Conservation (phyloP, 805 yeast genomes). For the Tetrapisispora taiwanensis region DNA sequence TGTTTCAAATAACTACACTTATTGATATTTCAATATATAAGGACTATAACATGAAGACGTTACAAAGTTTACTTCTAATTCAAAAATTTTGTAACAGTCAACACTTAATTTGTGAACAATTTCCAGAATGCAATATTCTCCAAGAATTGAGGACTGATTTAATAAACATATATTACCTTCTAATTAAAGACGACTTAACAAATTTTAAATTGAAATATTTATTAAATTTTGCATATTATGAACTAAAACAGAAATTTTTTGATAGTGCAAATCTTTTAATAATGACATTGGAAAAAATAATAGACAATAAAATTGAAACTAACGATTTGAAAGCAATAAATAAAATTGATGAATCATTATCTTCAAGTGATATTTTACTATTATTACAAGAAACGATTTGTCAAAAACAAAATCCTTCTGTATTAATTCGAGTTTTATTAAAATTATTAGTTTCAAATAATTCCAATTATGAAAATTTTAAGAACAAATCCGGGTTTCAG, state of each 20-base stretch:
- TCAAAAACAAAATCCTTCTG: slow-evolving; percentile 11
- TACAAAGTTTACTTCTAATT: slow-evolving; percentile 43
- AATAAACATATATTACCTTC: slow-evolving; percentile 13
- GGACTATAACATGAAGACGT: slow-evolving; percentile 41
- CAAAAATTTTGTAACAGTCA: slow-evolving; percentile 25
- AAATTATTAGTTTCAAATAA: slow-evolving; percentile 41
- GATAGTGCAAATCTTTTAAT: slow-evolving; percentile 25
- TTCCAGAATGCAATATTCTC: slow-evolving; percentile 29
- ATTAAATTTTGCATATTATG: slow-evolving; percentile 42
- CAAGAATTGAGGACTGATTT: slow-evolving; percentile 29
- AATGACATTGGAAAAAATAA: slow-evolving; percentile 19
- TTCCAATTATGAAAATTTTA: slow-evolving; percentile 39
- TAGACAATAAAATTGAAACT: slow-evolving; percentile 32
- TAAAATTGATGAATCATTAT: slow-evolving; percentile 40
- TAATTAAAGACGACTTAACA: slow-evolving; percentile 40
- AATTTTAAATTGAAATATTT: slow-evolving; percentile 46
- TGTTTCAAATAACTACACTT: slow-evolving; percentile 50
- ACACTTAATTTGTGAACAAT: slow-evolving; percentile 29
- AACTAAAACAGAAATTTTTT: slow-evolving; percentile 29
- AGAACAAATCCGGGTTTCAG: slow-evolving; percentile 39
- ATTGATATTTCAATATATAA: slow-evolving; percentile 42
- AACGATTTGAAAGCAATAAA: slow-evolving; percentile 37
- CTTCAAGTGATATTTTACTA: slow-evolving; percentile 58
- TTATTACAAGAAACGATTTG: slow-evolving; percentile 30
- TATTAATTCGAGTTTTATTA: slow-evolving; percentile 37